phyloP scores from a whole-genome alignment of 768 basidiomycete genomes.

The Kwoniella shandongensis region DNA sequence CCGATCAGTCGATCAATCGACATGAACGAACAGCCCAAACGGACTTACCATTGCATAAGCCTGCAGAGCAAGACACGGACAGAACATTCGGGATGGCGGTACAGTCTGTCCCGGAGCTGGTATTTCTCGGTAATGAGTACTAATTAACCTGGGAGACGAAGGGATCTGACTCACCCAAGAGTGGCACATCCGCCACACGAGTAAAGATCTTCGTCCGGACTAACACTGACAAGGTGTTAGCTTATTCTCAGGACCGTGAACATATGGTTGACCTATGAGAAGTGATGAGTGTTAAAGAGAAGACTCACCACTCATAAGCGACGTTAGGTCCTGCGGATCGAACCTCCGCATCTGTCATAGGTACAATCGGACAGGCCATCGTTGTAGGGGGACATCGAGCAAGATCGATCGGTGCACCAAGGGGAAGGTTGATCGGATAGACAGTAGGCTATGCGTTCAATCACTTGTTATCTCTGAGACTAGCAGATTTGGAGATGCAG shows the following conservation, averaged over 20 bases:
- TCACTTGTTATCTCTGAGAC: neutral
- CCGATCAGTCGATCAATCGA: neutral
- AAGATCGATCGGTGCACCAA: constrained; percentile 17
- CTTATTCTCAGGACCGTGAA: too few relatives aligned
- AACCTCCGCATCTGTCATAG: constrained; percentile 1
- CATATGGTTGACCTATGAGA: too few relatives aligned
- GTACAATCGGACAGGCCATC: constrained; percentile 26
- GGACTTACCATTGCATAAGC: constrained; percentile 28
- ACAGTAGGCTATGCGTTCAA: constrained; percentile 1
- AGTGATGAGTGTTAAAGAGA: neutral
- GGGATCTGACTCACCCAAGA: constrained; percentile 17
- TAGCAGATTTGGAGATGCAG: neutral
- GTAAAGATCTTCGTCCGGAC: constrained; percentile 25
- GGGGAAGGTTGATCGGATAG: neutral
- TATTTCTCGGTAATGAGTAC: too few relatives aligned
- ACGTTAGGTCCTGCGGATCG: neutral
- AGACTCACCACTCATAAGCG: constrained; percentile 27
- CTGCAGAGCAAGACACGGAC: constrained; percentile 21
- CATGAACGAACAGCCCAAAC: neutral
- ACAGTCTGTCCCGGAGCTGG: constrained; percentile 33
- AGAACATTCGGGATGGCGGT: constrained; percentile 23
- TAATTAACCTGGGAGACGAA: neutral
- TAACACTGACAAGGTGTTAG: constrained; percentile 25
- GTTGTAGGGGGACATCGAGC: constrained; percentile 19
- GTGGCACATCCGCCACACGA: constrained; percentile 34